Evolutionary conservation across 1,139 yeast species (phyloP), one percentile per base, ranked within the genome.

Genomic region (Zygosaccharomyces pseudobailii): DNA sequence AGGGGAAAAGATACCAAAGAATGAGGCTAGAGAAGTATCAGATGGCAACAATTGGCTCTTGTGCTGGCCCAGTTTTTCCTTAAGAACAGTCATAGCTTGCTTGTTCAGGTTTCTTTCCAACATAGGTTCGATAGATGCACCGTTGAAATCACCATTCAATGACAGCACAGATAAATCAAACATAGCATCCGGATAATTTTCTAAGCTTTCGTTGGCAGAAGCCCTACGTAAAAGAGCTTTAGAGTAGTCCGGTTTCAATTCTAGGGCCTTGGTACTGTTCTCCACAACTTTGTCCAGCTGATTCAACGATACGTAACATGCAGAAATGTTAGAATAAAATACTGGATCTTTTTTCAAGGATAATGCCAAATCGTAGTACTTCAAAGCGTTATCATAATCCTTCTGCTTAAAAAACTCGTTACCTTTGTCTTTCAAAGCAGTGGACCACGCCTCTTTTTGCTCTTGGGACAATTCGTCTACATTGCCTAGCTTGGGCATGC

Each of bases 321-420:
- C 98, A 23, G 97, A 89, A 70, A 96, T 80, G 73, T 90, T 90
- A 52, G 97, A 88, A 71, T 84, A 90, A 71, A 79, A 92, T 37
- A 90, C 86, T 13, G 97, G 90, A 67, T 92, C 97, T 55, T 75
- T 70, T 63, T 82, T 82, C 63, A 88, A 75, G 52, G 75, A 68
- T 59, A 94, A 74, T 10, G 98, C 97, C 51, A 79, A 80, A 39
- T 87, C 68, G 71, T 92, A 92, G 67, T 75, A 83, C 42, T 78
- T 79, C 60, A 89, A 80, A 36, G 97, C 97, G 33, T 76, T 74
- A 47, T 79, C 75, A 65, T 76, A 87, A 49, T 84, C 73, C 70
- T 87, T 84, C 50, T 71, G 69, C 67, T 84, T 85, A 74, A 87
- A 92, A 52, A 75, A 82, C 49, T 75, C 75, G 69, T 92, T 92